Percentiles rank a stretch among this genome's conserved stretches.
These are phyloP conservation scores for Trametes coccinea DNA, from an alignment of 768 basidiomycete genomes.

Conservation along the genomic window DNA sequence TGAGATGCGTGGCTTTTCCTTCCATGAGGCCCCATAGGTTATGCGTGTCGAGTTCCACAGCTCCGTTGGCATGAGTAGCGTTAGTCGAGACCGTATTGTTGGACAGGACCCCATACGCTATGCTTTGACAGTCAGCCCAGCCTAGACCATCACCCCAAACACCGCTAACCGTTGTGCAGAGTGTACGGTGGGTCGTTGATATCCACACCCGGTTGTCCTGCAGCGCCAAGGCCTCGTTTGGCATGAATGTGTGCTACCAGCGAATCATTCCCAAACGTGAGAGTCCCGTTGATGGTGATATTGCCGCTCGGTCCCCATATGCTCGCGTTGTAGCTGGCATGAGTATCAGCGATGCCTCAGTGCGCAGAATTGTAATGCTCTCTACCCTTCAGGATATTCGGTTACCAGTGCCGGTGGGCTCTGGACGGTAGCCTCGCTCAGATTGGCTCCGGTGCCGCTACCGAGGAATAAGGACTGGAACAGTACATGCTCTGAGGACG, in stretches of 20 bases:
- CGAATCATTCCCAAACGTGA: slow-evolving; percentile 46
- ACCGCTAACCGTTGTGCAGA: slow-evolving; percentile 63
- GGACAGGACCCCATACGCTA: slow-evolving; percentile 52
- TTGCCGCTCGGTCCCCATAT: slow-evolving; percentile 72
- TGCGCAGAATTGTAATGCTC: slow-evolving; percentile 1
- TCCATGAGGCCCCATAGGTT: slow-evolving; percentile 76
- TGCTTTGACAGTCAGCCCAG: neutral
- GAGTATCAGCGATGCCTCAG: neutral
- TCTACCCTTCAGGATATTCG: slow-evolving; percentile 71
- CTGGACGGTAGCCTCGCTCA: slow-evolving; percentile 49
- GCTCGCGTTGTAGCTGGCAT: slow-evolving; percentile 57
- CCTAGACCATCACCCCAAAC: neutral
- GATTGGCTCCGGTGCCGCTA: slow-evolving; percentile 58
- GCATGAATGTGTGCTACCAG: slow-evolving; percentile 21
- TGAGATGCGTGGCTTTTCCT: slow-evolving; percentile 62
- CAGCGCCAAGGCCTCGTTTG: slow-evolving; percentile 53
- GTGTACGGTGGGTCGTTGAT: slow-evolving; percentile 64
- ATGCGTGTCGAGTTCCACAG: slow-evolving; percentile 65
- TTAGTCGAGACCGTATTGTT: slow-evolving; percentile 64
- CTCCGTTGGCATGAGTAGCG: slow-evolving; percentile 65
- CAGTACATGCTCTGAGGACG: neutral
- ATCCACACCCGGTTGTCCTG: slow-evolving; percentile 46
- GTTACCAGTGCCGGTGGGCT: slow-evolving; percentile 40
- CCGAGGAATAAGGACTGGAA: neutral
- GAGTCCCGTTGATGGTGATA: slow-evolving; percentile 66